phyloP scores from a whole-genome alignment of 1,139 yeast genomes.

The Sugiyamaella paludigena region DNA sequence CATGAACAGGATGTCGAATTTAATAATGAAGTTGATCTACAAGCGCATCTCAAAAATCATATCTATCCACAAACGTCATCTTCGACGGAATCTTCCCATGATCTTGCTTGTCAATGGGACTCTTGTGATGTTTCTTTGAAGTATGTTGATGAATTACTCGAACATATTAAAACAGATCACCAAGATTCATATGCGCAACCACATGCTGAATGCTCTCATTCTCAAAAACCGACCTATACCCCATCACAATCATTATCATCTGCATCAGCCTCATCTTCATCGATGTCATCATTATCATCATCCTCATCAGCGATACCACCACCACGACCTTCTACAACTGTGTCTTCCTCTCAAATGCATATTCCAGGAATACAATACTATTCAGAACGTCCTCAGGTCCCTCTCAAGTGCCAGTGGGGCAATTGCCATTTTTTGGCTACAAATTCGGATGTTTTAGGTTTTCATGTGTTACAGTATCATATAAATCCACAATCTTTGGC shows the following conservation, averaged over 20 bases:
- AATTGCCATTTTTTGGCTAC: constrained; percentile 31
- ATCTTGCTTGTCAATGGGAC: constrained; percentile 41
- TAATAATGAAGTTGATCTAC: constrained; percentile 31
- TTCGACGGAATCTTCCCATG: not conserved
- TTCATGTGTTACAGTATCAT: constrained; percentile 59
- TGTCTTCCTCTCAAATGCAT: not conserved
- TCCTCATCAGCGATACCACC: not conserved
- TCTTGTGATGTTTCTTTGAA: constrained; percentile 37
- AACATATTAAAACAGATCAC: constrained; percentile 38
- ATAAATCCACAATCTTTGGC: constrained; percentile 28
- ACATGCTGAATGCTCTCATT: constrained; percentile 25
- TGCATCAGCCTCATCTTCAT: constrained; percentile 3
- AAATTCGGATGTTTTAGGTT: constrained; percentile 25
- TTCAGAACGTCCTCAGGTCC: constrained; percentile 6
- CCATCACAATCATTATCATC: constrained; percentile 4
- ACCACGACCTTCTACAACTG: too few relatives aligned
- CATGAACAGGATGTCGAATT: constrained; percentile 34
- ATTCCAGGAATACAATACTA: not conserved
- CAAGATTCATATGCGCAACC: constrained; percentile 30
- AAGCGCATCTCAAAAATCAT: constrained; percentile 30
- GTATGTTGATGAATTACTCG: constrained; percentile 36
- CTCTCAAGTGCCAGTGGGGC: constrained; percentile 35
- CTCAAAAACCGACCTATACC: not conserved
- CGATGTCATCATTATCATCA: not conserved
- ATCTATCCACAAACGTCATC: constrained; percentile 7